phyloP scores from a whole-genome alignment of 306 rosid genomes.

The Pyrus communis region DNA sequence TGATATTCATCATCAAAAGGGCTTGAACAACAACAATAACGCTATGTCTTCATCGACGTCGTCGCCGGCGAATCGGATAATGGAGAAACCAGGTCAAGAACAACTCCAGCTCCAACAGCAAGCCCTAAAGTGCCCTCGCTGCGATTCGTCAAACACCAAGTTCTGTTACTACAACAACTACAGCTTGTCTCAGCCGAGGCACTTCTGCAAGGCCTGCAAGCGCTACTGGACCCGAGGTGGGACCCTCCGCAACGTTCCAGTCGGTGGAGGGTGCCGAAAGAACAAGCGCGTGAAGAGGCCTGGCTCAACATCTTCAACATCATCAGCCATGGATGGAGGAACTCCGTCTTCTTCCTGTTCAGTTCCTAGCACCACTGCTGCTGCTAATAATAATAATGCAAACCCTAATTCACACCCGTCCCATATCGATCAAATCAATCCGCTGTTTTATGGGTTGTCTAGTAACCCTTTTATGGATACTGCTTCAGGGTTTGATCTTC shows the following conservation, averaged over 20 bases:
- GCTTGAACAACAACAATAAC: not conserved
- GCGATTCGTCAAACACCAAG: slow-evolving; percentile 90
- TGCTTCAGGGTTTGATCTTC: slow-evolving; percentile 44
- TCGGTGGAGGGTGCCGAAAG: slow-evolving; percentile 83
- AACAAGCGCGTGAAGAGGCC: slow-evolving; percentile 74
- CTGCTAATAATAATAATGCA: slow-evolving; percentile 11
- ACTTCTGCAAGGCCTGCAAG: slow-evolving; percentile 97
- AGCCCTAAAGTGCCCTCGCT: slow-evolving; percentile 77
- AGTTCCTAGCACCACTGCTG: not conserved
- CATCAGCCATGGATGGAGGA: slow-evolving; percentile 18
- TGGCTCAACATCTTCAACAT: not conserved
- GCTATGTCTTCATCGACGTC: not conserved
- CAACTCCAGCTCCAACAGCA: slow-evolving; percentile 39
- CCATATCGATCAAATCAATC: slow-evolving; percentile 38
- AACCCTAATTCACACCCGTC: slow-evolving; percentile 31
- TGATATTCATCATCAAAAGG: slow-evolving; percentile 24
- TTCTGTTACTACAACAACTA: slow-evolving; percentile 97
- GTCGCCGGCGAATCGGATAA: slow-evolving; percentile 9
- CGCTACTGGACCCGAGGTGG: slow-evolving; percentile 98
- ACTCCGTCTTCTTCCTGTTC: slow-evolving; percentile 34
- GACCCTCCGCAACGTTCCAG: slow-evolving; percentile 86
- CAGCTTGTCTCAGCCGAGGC: slow-evolving; percentile 88
- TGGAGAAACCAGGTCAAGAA: slow-evolving; percentile 56
- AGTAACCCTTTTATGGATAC: slow-evolving; percentile 25
- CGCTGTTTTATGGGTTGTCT: slow-evolving; percentile 51